Conservation (phyloP, 2,329 filamentous ascomycete species). For the Fusarium sp. region DNA sequence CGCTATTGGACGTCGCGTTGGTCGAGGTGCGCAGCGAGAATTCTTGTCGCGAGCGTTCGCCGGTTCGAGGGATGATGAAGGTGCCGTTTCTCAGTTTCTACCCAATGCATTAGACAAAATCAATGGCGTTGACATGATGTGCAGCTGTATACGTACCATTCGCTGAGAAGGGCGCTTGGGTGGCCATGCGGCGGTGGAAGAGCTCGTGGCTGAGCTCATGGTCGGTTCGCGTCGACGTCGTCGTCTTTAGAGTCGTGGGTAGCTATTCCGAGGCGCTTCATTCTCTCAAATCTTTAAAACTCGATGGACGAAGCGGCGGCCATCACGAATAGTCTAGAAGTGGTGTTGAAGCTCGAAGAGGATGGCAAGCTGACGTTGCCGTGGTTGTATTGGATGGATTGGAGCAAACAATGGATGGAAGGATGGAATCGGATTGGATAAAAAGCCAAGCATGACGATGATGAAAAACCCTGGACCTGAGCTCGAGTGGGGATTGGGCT, state of each 20-base stretch:
- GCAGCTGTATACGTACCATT: constrained; percentile 52
- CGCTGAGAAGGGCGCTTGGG: constrained; percentile 59
- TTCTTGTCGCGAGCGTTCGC: constrained; percentile 83
- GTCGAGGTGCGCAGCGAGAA: constrained; percentile 77
- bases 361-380: background rate
- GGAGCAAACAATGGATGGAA: constrained; percentile 1
- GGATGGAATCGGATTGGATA: background rate
- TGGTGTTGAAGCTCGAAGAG: background rate
- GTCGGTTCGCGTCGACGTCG: constrained; percentile 54
- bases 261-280: constrained; percentile 35
- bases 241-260: constrained; percentile 32
- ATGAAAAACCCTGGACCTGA: background rate
- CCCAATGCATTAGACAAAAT: constrained; percentile 16
- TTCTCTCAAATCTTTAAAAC: constrained; percentile 34
- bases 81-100: constrained; percentile 86
- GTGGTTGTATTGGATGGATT: constrained; percentile 5
- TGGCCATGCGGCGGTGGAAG: constrained; percentile 53
- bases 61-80: constrained; percentile 87
- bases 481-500: background rate
- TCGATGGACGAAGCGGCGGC: constrained; percentile 28
- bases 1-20: constrained; percentile 34
- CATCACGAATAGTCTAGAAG: background rate
- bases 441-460: background rate
- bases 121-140: background rate
- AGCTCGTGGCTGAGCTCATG: constrained; percentile 51